Evolutionary conservation across 257 asterid species (phyloP).

Genomic region (Schizonepeta tenuifolia): DNA sequence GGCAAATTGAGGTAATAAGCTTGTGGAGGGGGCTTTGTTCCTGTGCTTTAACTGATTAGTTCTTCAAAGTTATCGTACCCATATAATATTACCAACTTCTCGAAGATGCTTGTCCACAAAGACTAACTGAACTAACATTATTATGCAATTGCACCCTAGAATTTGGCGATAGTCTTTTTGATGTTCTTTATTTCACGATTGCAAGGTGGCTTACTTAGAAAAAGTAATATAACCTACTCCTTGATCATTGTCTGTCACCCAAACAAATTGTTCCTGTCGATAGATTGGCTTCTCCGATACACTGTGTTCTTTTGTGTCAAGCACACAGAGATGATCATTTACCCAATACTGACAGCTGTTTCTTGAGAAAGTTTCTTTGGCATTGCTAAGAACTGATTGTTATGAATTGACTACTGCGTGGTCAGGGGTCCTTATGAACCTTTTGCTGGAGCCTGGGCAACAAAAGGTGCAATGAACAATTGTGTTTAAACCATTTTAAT

Average conservation of each 20-base stretch:
- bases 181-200: neutral
- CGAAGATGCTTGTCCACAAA: slow-evolving; percentile 26
- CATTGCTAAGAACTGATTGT: slow-evolving; percentile 20
- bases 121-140: slow-evolving; percentile 3
- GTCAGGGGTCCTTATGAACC: slow-evolving; percentile 8
- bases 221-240: neutral
- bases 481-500: neutral
- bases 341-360: slow-evolving; percentile 12
- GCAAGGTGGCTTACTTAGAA: neutral
- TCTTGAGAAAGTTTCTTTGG: slow-evolving; percentile 14
- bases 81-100: slow-evolving; percentile 28
- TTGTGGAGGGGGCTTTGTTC: slow-evolving; percentile 5
- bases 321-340: slow-evolving; percentile 9
- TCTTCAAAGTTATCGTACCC: slow-evolving; percentile 21
- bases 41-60: slow-evolving; percentile 17
- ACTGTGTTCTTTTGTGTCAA: slow-evolving; percentile 3
- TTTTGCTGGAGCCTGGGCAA: neutral
- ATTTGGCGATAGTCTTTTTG: neutral
- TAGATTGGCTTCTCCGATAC: slow-evolving; percentile 12
- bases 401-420: neutral
- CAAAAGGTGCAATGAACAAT: neutral
- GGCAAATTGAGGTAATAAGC: slow-evolving; percentile 88
- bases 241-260: neutral
- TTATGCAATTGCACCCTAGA: slow-evolving; percentile 13
- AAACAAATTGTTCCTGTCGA: neutral